phyloP scores from a whole-genome alignment of 495 filamentous ascomycete genomes.

The Tuber melanosporum region DNA sequence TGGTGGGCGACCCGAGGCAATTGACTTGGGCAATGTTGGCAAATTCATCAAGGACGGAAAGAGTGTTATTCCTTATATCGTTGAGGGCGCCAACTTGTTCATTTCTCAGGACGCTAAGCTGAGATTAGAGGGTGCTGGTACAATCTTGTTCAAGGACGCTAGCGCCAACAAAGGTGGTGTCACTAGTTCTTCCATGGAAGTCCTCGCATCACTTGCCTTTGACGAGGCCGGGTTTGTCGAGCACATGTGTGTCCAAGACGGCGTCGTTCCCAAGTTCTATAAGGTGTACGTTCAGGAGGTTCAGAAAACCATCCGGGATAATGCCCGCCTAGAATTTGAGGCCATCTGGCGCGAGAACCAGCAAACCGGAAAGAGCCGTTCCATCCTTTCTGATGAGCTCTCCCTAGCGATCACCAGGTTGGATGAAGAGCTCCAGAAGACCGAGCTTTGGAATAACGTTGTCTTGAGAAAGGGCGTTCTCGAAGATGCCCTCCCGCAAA shows the following conservation, averaged over 20 bases:
- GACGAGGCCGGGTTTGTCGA: slow-evolving; percentile 79
- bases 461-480: slow-evolving; percentile 71
- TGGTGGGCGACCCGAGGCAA: slow-evolving; percentile 92
- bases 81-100: slow-evolving; percentile 97
- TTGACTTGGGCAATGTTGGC: slow-evolving; percentile 78
- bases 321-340: slow-evolving; percentile 90
- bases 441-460: slow-evolving; percentile 82
- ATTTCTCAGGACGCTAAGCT: slow-evolving; percentile 98
- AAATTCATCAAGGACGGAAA: slow-evolving; percentile 83
- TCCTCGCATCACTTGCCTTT: slow-evolving; percentile 87
- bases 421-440: slow-evolving; percentile 89
- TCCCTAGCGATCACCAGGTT: slow-evolving; percentile 86
- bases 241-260: slow-evolving; percentile 87
- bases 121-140: slow-evolving; percentile 85
- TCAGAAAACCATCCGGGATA: slow-evolving; percentile 78
- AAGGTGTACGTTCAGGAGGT: slow-evolving; percentile 84
- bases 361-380: slow-evolving; percentile 67
- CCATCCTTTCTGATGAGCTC: slow-evolving; percentile 79
- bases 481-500: slow-evolving; percentile 73
- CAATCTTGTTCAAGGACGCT: slow-evolving; percentile 93
- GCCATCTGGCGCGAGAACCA: slow-evolving; percentile 94
- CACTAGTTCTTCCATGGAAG: slow-evolving; percentile 94
- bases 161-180: slow-evolving; percentile 98
- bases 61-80: slow-evolving; percentile 80
- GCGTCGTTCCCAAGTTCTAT: slow-evolving; percentile 83